A percentile compares a stretch with the other conserved stretches of the same genome.
phyloP scores from a whole-genome alignment of 75 land plant species.

The Selaginella tamariscina region DNA sequence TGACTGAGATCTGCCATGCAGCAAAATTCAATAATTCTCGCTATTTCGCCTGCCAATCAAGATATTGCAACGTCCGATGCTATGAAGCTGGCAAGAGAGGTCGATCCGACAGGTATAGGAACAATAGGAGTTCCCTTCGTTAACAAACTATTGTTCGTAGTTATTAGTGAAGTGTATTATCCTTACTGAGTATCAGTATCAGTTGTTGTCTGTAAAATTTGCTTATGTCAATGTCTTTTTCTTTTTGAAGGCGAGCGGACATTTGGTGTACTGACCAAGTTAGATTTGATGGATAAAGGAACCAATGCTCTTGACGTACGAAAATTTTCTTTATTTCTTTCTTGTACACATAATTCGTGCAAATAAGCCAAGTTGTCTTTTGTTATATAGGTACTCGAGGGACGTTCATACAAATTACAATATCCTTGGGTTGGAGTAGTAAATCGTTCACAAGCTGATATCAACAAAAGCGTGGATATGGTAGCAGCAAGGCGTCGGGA shows the following conservation, averaged over 20 bases:
- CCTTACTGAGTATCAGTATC: too few species aligned
- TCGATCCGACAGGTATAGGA: slow-evolving; percentile 67
- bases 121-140: neutral
- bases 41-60: slow-evolving; percentile 80
- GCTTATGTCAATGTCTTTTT: too few species aligned
- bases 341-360: too few species aligned
- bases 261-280: slow-evolving; percentile 75
- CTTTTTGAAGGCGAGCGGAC: slow-evolving; percentile 51
- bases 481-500: slow-evolving; percentile 64
- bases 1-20: slow-evolving; percentile 16
- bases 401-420: slow-evolving; percentile 56
- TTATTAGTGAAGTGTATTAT: too few species aligned
- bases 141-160: neutral
- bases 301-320: slow-evolving; percentile 65
- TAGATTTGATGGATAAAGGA: slow-evolving; percentile 79
- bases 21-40: slow-evolving; percentile 78
- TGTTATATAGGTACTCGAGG: slow-evolving; percentile 59
- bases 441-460: slow-evolving; percentile 81
- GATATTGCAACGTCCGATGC: slow-evolving; percentile 96
- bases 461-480: slow-evolving; percentile 73
- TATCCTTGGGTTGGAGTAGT: slow-evolving; percentile 87
- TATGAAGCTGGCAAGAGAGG: slow-evolving; percentile 75
- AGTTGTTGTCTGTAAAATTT: too few species aligned
- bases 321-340: neutral
- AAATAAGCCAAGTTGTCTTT: neutral